phyloP scores from a whole-genome alignment of 2,329 filamentous ascomycete genomes.

The Penicillium palitans region DNA sequence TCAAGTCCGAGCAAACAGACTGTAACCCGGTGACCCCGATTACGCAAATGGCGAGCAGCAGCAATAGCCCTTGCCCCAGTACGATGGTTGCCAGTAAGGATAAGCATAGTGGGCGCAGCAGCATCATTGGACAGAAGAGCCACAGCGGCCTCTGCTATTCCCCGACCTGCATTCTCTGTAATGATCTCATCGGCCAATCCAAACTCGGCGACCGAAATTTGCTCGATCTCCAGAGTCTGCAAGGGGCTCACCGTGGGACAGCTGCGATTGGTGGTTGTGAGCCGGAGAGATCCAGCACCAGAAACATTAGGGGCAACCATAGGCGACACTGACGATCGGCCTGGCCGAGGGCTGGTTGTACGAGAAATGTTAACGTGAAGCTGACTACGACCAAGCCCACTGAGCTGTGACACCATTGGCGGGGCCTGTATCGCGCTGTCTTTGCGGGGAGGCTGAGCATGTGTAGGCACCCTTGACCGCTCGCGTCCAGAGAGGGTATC shows the following conservation, averaged over 20 bases:
- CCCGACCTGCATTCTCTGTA: slow-evolving; percentile 84
- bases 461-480: slow-evolving; percentile 40
- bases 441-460: slow-evolving; percentile 43
- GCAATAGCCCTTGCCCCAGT: slow-evolving; percentile 81
- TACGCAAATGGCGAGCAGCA: slow-evolving; percentile 81
- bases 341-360: slow-evolving; percentile 43
- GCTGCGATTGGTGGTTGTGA: slow-evolving; percentile 55
- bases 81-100: slow-evolving; percentile 95
- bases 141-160: slow-evolving; percentile 77
- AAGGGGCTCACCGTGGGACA: slow-evolving; percentile 65
- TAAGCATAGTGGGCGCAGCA: slow-evolving; percentile 61
- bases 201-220: slow-evolving; percentile 82
- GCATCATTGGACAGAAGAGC: slow-evolving; percentile 63
- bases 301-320: slow-evolving; percentile 40
- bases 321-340: slow-evolving; percentile 46
- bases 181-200: slow-evolving; percentile 87
- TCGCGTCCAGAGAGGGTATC: slow-evolving; percentile 49
- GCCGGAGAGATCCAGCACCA: slow-evolving; percentile 48
- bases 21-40: slow-evolving; percentile 76
- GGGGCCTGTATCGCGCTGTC: slow-evolving; percentile 44
- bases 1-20: slow-evolving; percentile 84
- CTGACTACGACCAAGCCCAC: slow-evolving; percentile 37
- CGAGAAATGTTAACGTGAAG: slow-evolving; percentile 34
- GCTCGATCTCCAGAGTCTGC: slow-evolving; percentile 90
- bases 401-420: slow-evolving; percentile 38